phyloP scores from a whole-genome alignment of 2,329 filamentous ascomycete species.

The Neofusicoccum cordaticola region DNA sequence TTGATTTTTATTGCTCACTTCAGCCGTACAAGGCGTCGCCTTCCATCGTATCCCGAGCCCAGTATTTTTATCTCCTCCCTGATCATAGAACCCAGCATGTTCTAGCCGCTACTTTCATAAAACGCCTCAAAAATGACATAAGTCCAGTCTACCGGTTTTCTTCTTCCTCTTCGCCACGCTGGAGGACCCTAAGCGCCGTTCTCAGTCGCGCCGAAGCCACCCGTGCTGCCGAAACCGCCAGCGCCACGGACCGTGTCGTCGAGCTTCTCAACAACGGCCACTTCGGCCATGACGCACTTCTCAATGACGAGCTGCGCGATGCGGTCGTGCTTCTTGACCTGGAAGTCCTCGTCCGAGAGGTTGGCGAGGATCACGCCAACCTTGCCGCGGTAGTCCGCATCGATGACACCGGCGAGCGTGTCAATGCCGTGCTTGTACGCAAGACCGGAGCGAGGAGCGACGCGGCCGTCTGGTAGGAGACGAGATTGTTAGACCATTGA shows the following conservation, averaged over 20 bases:
- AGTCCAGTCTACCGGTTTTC: background rate
- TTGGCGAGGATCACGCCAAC: conserved; percentile 97
- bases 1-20: background rate
- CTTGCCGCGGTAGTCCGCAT: conserved; percentile 92
- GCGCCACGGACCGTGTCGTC: conserved; percentile 88
- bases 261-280: conserved; percentile 82
- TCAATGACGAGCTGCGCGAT: conserved; percentile 92
- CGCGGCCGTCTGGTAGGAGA: conserved; percentile 67
- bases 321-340: conserved; percentile 79
- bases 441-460: conserved; percentile 87
- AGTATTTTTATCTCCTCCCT: no score
- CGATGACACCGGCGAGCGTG: conserved; percentile 92
- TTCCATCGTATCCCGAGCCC: background rate
- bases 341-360: conserved; percentile 77
- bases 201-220: conserved; percentile 30
- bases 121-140: background rate
- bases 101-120: background rate
- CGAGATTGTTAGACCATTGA: background rate
- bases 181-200: background rate
- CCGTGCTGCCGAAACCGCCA: conserved; percentile 51
- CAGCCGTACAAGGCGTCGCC: background rate
- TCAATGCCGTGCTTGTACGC: conserved; percentile 95
- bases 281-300: conserved; percentile 89
- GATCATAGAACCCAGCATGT: no score
- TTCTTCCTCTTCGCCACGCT: background rate